Percentiles rank a stretch among this genome's conserved stretches.
These are phyloP conservation scores for Macrocybe gigantea DNA, from an alignment of 768 basidiomycete genomes.

Conservation along the genomic window DNA sequence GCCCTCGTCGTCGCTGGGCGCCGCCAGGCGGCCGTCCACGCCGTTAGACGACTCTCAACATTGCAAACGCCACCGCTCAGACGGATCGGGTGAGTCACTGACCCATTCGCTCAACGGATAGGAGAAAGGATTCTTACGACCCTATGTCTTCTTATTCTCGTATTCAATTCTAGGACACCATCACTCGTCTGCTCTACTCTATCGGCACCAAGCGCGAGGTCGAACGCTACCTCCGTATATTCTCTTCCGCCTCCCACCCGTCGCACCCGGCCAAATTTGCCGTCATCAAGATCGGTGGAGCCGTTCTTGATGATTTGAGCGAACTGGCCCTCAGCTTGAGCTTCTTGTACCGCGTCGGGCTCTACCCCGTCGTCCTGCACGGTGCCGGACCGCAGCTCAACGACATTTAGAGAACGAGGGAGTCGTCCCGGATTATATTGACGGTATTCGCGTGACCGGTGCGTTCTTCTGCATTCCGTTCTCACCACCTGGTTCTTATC, in stretches of 20 bases:
- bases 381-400: slow-evolving; percentile 96
- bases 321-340: slow-evolving; percentile 93
- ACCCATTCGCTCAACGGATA: background rate
- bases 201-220: slow-evolving; percentile 97
- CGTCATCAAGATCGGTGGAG: slow-evolving; percentile 97
- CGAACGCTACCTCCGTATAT: slow-evolving; percentile 96
- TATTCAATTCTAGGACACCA: slow-evolving; percentile 69
- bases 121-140: background rate
- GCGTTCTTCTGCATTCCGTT: slow-evolving; percentile 18
- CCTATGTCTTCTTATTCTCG: background rate
- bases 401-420: slow-evolving; percentile 89
- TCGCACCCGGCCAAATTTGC: slow-evolving; percentile 92
- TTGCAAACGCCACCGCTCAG: slow-evolving; percentile 58
- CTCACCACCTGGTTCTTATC: background rate
- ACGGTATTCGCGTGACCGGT: slow-evolving; percentile 97
- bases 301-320: slow-evolving; percentile 86
- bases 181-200: slow-evolving; percentile 93
- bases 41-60: slow-evolving; percentile 36
- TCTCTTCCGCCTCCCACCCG: slow-evolving; percentile 87
- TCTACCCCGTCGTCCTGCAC: slow-evolving; percentile 97
- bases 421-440: slow-evolving; percentile 93
- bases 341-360: slow-evolving; percentile 93
- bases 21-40: slow-evolving; percentile 37
- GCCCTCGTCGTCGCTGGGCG: slow-evolving; percentile 44
- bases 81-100: slow-evolving; percentile 58